These are phyloP conservation scores for Leptomonas pyrrhocoris DNA, from an alignment of 208 protist genomes.

Conservation along the genomic window DNA sequence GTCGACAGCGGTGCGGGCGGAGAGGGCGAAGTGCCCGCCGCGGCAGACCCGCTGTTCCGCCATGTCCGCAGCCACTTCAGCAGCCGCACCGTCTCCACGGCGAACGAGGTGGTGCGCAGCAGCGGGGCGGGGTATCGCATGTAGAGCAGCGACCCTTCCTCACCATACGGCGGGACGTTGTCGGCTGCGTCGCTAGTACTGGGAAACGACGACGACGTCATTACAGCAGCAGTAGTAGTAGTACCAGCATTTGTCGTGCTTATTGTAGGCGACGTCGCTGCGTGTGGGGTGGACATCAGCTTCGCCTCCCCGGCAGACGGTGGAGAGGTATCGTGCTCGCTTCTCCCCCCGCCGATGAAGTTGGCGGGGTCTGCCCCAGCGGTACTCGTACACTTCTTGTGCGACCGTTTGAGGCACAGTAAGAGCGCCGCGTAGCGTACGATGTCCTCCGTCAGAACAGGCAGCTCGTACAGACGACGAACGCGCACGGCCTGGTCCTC, in stretches of 20 bases:
- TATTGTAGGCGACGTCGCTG: not conserved
- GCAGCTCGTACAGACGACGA: conserved; percentile 32
- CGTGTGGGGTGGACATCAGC: not conserved
- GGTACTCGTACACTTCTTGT: not conserved
- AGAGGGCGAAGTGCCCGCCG: not conserved
- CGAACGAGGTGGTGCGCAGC: conserved; percentile 68
- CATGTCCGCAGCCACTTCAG: conserved; percentile 82
- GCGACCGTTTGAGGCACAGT: conserved; percentile 13
- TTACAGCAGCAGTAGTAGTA: not conserved
- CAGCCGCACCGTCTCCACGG: conserved; percentile 64
- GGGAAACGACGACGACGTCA: not conserved
- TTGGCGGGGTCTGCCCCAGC: not conserved
- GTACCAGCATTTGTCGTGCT: not conserved
- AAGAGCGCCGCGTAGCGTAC: conserved; percentile 28
- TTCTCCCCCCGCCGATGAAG: not conserved
- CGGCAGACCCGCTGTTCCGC: conserved; percentile 22
- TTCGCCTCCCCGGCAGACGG: no score
- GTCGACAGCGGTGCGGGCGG: not conserved
- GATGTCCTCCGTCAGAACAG: conserved; percentile 29
- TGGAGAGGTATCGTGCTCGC: not conserved
- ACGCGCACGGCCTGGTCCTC: conserved; percentile 21
- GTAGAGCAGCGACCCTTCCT: conserved; percentile 50
- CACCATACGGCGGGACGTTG: conserved; percentile 17
- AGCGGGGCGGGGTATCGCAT: conserved; percentile 77
- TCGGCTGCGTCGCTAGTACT: not conserved